Evolutionary conservation across 176 grass and related monocot genomes (phyloP).

Genomic region (Triticum aestivum): DNA sequence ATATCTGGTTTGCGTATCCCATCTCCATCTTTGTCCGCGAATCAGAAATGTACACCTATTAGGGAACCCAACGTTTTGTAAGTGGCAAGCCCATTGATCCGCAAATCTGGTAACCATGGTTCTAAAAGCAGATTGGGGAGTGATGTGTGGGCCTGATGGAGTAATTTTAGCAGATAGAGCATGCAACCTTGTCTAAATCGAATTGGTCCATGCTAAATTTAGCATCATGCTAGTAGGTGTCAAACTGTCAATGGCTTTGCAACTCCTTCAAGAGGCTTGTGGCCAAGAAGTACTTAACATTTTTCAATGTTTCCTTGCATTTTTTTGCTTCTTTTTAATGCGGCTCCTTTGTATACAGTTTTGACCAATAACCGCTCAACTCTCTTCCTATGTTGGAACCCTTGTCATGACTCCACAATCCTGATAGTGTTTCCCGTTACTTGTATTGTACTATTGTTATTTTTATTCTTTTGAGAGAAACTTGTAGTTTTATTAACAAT

Average conservation of each 20-base stretch:
- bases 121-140: not conserved
- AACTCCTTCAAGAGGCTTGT: not conserved
- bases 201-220: not conserved
- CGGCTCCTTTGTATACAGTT: not conserved
- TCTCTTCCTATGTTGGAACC: slow-evolving; percentile 11
- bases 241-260: not conserved
- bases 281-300: slow-evolving; percentile 3
- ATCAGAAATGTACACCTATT: not conserved
- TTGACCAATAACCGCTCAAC: not conserved
- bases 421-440: not conserved
- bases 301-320: not conserved
- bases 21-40: not conserved
- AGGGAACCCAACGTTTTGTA: not conserved
- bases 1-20: not conserved
- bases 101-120: not conserved
- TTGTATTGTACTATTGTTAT: slow-evolving; percentile 5
- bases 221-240: not conserved
- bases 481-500: not conserved
- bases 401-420: not conserved
- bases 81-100: not conserved
- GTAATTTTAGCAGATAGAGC: not conserved
- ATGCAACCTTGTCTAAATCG: not conserved
- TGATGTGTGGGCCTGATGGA: not conserved
- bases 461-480: not conserved
- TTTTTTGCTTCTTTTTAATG: not conserved